Conservation (phyloP, 1,284 basidiomycete genomes). For the Ustilago sp. region DNA sequence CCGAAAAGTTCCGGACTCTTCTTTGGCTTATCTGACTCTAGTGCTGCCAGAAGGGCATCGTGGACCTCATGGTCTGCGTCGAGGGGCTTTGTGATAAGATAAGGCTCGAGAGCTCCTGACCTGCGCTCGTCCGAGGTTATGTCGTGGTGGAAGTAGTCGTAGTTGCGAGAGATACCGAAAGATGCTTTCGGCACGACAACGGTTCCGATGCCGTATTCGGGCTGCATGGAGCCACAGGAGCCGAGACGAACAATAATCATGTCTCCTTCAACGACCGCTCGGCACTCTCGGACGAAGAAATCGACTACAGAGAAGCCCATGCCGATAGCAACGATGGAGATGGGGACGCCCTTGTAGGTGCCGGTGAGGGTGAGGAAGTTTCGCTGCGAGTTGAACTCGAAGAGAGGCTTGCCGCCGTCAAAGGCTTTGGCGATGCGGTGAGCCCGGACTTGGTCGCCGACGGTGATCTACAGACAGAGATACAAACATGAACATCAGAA, state of each 20-base stretch:
- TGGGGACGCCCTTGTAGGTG: slow-evolving; percentile 76
- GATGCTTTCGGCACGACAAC: slow-evolving; percentile 79
- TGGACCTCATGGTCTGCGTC: slow-evolving; percentile 75
- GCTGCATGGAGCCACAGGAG: slow-evolving; percentile 78
- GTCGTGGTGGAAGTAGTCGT: slow-evolving; percentile 74
- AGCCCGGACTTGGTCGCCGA: slow-evolving; percentile 80
- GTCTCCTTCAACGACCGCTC: slow-evolving; percentile 82
- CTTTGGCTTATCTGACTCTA: slow-evolving; percentile 30
- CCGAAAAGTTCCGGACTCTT: slow-evolving; percentile 18
- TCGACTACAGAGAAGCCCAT: slow-evolving; percentile 77
- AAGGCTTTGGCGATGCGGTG: slow-evolving; percentile 75
- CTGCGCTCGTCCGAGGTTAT: slow-evolving; percentile 38
- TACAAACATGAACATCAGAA: slow-evolving; percentile 63
- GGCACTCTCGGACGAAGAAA: slow-evolving; percentile 84
- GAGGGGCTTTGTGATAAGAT: slow-evolving; percentile 79
- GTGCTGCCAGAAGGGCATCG: slow-evolving; percentile 54
- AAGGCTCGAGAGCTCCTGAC: slow-evolving; percentile 71
- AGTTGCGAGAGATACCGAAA: slow-evolving; percentile 79
- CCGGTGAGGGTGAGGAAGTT: slow-evolving; percentile 85
- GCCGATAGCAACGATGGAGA: slow-evolving; percentile 83
- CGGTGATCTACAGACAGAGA: slow-evolving; percentile 73
- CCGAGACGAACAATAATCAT: slow-evolving; percentile 74
- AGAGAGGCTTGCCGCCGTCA: slow-evolving; percentile 73
- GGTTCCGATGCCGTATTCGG: slow-evolving; percentile 77
- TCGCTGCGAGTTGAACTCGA: slow-evolving; percentile 78